These are phyloP conservation scores for Schizophyllum amplum DNA, from an alignment of 1,284 basidiomycete genomes.

Conservation along the genomic window DNA sequence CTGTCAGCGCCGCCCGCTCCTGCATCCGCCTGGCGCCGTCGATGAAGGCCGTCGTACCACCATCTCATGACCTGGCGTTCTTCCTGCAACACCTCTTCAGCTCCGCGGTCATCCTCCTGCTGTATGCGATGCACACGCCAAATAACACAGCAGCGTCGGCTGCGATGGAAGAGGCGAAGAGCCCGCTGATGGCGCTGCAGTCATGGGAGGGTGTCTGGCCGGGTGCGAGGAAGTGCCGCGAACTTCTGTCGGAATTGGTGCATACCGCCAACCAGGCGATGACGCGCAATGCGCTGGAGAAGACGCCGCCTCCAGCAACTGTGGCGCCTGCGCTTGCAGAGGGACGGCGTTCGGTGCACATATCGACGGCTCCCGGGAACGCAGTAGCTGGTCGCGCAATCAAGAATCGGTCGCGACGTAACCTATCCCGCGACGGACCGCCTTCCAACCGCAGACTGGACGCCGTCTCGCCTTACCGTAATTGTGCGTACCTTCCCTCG, in stretches of 20 bases:
- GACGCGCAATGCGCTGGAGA: constrained; percentile 25
- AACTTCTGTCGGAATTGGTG: constrained; percentile 60
- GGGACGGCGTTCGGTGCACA: constrained; percentile 45
- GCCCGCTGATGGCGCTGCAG: constrained; percentile 62
- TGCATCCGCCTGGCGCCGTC: constrained; percentile 82
- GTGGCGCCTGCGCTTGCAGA: constrained; percentile 32
- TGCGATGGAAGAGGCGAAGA: constrained; percentile 78
- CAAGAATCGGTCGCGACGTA: constrained; percentile 38
- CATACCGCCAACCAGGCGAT: constrained; percentile 65
- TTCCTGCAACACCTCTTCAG: constrained; percentile 90
- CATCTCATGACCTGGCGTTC: constrained; percentile 84
- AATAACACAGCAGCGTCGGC: constrained; percentile 60
- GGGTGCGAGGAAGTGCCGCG: constrained; percentile 79
- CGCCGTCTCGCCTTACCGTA: constrained; percentile 58
- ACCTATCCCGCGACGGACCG: constrained; percentile 14
- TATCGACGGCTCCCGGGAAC: constrained; percentile 34
- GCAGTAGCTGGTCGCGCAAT: constrained; percentile 45
- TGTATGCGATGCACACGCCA: constrained; percentile 80
- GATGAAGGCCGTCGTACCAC: constrained; percentile 77
- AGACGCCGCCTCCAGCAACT: constrained; percentile 22
- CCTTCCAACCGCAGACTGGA: constrained; percentile 47
- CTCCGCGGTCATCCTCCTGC: constrained; percentile 78
- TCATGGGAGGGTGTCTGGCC: constrained; percentile 87
- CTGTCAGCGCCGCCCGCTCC: constrained; percentile 69
- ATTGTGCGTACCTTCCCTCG: constrained; percentile 52